phyloP scores from a whole-genome alignment of 345 rosid species.

The Bruguiera sexangula region DNA sequence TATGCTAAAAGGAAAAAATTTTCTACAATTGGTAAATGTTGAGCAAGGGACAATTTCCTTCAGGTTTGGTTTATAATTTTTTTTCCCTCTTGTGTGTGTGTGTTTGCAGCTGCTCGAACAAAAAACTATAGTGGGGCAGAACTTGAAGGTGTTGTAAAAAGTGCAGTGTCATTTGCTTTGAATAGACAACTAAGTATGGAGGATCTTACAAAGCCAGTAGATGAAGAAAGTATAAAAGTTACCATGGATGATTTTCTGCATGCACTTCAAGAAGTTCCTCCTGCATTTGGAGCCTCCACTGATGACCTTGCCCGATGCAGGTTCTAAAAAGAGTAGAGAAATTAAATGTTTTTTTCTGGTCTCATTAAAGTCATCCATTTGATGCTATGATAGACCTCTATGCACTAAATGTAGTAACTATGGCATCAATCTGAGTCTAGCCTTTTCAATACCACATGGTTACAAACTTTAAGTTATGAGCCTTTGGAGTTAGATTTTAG shows the following conservation, averaged over 20 bases:
- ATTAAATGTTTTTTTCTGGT: background rate
- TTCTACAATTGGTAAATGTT: too few relatives aligned
- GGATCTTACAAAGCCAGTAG: conserved; percentile 94
- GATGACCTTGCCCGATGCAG: conserved; percentile 97
- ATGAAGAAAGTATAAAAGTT: conserved; percentile 92
- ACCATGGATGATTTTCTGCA: conserved; percentile 89
- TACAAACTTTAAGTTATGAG: background rate
- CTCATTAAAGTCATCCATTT: background rate
- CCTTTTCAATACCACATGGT: background rate
- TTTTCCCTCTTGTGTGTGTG: background rate
- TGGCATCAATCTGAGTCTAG: background rate
- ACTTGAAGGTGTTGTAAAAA: conserved; percentile 98
- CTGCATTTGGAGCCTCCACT: conserved; percentile 98
- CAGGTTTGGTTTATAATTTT: conserved; percentile 2
- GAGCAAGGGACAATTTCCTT: too few relatives aligned
- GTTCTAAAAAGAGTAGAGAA: conserved; percentile 29
- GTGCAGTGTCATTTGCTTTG: conserved; percentile 95
- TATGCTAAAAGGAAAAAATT: too few relatives aligned
- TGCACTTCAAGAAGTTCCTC: conserved; percentile 71
- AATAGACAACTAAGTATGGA: conserved; percentile 94
- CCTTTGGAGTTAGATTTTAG: background rate
- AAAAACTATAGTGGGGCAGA: conserved; percentile 99
- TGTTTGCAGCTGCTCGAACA: conserved; percentile 82
- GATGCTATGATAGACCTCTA: background rate
- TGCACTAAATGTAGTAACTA: background rate